Conservation (phyloP, 2,329 filamentous ascomycete species). For the Sporothrix pseudoabietina region DNA sequence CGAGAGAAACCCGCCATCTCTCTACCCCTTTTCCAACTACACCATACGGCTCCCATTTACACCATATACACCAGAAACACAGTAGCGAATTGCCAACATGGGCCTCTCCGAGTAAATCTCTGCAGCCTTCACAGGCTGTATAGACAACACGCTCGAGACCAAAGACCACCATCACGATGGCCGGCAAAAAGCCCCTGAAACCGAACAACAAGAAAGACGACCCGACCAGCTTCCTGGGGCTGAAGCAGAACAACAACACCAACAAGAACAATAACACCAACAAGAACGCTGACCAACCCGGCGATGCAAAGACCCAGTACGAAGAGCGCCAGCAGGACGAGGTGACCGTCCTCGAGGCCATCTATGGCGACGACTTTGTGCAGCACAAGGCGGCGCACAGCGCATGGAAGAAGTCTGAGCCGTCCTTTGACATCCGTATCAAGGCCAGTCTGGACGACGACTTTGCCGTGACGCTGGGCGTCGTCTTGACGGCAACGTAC, state of each 20-base stretch:
- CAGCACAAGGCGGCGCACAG: constrained; percentile 68
- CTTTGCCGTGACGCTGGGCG: constrained; percentile 69
- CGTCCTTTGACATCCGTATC: constrained; percentile 78
- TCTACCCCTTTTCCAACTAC: neutral
- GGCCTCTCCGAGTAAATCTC: constrained; percentile 52
- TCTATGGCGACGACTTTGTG: constrained; percentile 87
- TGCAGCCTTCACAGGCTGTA: constrained; percentile 56
- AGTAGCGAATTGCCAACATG: constrained; percentile 41
- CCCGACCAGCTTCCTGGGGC: constrained; percentile 56
- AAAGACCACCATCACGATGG: constrained; percentile 47
- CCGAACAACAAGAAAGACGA: constrained; percentile 41
- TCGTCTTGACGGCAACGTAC: constrained; percentile 86
- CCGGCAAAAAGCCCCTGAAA: constrained; percentile 56
- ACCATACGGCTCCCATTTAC: neutral
- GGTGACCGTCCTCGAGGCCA: constrained; percentile 79
- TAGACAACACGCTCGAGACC: constrained; percentile 36
- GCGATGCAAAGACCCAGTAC: constrained; percentile 62
- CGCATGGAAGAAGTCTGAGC: constrained; percentile 91
- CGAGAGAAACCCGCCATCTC: neutral
- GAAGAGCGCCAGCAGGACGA: constrained; percentile 86
- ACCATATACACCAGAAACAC: neutral
- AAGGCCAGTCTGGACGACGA: constrained; percentile 73
- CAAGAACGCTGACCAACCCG: constrained; percentile 39
- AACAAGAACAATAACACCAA: neutral
- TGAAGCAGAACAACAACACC: constrained; percentile 41